These are phyloP conservation scores for Schwanniomyces occidentalis DNA, from an alignment of 805 yeast species.

Conservation along the genomic window DNA sequence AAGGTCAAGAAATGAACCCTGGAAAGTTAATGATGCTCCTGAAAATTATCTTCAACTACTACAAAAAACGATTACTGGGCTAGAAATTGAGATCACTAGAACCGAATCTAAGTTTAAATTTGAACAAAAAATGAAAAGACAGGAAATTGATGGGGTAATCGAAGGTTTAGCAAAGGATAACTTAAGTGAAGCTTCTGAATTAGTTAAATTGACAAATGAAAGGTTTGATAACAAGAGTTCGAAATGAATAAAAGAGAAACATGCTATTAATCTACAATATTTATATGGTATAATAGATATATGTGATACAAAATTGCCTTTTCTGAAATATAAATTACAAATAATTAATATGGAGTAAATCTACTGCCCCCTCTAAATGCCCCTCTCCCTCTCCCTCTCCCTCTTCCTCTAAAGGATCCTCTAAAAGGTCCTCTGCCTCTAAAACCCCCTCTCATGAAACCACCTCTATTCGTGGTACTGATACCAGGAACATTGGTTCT, in stretches of 20 bases:
- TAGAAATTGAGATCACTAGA: conserved; percentile 49
- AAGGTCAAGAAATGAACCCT: conserved; percentile 37
- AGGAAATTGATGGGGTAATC: conserved; percentile 54
- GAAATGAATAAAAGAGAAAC: neutral
- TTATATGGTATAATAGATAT: neutral
- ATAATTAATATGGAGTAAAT: conserved; percentile 38
- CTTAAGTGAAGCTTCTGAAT: conserved; percentile 25
- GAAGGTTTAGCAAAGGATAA: conserved; percentile 46
- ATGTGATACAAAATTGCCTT: too few species aligned
- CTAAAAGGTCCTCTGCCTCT: conserved; percentile 15
- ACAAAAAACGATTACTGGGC: conserved; percentile 55
- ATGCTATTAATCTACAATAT: neutral
- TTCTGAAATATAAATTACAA: neutral
- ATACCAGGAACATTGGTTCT: conserved; percentile 82
- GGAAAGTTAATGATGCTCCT: conserved; percentile 63
- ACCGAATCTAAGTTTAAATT: conserved; percentile 58
- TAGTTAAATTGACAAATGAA: conserved; percentile 20
- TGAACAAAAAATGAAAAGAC: conserved; percentile 47
- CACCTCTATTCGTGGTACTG: conserved; percentile 28
- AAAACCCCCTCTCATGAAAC: conserved; percentile 44
- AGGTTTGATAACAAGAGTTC: conserved; percentile 11
- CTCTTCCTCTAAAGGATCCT: conserved; percentile 21
- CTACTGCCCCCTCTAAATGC: conserved; percentile 27
- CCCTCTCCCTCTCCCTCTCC: conserved; percentile 36
- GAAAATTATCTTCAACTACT: conserved; percentile 41